Conservation (phyloP, 108 stramenopile species). For the Cylindrotheca closterium region DNA sequence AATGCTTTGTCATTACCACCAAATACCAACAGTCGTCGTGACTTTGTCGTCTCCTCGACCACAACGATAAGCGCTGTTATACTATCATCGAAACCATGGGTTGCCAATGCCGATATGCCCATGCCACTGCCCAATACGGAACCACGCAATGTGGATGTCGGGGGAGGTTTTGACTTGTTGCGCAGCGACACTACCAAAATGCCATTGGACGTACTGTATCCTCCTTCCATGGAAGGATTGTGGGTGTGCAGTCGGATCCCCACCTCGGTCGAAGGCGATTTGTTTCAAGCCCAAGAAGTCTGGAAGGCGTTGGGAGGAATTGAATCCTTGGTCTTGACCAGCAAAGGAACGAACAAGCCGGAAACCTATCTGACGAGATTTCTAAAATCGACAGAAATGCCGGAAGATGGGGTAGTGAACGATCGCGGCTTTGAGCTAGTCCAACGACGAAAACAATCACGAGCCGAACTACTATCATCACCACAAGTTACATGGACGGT, state of each 20-base stretch:
- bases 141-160: constrained; percentile 44
- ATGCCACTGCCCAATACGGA: too few species aligned
- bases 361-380: constrained; percentile 40
- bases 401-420: constrained; percentile 29
- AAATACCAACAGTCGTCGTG: too few species aligned
- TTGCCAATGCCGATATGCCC: too few species aligned
- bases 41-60: too few species aligned
- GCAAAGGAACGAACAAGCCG: constrained; percentile 12
- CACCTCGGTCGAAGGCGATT: constrained; percentile 53
- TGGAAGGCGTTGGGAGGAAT: constrained; percentile 55
- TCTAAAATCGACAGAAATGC: constrained; percentile 29
- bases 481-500: constrained; percentile 16
- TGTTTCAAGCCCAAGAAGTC: constrained; percentile 46
- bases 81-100: too few species aligned
- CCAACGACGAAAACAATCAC: constrained; percentile 26
- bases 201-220: constrained; percentile 42
- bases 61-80: too few species aligned
- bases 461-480: too few species aligned
- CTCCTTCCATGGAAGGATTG: constrained; percentile 48
- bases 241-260: constrained; percentile 47
- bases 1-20: too few species aligned
- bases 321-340: not conserved
- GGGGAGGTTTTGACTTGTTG: constrained; percentile 56
- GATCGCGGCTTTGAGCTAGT: constrained; percentile 53
- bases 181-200: constrained; percentile 7